phyloP scores from a whole-genome alignment of 169 alveolate species.

The Plasmodium falciparum region DNA sequence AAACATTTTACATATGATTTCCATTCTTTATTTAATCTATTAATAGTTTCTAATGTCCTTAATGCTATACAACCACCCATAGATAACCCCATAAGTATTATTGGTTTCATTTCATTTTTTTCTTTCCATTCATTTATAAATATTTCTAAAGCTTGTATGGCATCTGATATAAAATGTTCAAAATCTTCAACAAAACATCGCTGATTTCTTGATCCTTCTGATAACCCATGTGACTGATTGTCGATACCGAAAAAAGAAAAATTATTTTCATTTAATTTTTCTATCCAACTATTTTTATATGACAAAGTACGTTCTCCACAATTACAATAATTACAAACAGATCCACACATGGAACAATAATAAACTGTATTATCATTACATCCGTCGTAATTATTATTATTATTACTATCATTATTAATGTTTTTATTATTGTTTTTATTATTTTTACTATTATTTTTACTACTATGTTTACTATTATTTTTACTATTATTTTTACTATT shows the following conservation, averaged over 20 bases:
- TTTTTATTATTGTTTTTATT: not conserved
- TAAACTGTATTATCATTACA: constrained; percentile 22
- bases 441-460: not conserved
- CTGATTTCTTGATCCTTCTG: constrained; percentile 77
- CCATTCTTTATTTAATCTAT: constrained; percentile 54
- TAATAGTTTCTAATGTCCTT: constrained; percentile 35
- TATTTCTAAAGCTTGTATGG: constrained; percentile 80
- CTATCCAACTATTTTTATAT: constrained; percentile 82
- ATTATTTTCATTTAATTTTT: constrained; percentile 77
- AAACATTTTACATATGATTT: constrained; percentile 32
- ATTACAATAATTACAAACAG: constrained; percentile 40
- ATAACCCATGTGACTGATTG: constrained; percentile 83
- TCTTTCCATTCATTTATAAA: constrained; percentile 72
- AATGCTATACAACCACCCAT: constrained; percentile 74
- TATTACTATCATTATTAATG: not conserved
- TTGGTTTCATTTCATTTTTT: constrained; percentile 49
- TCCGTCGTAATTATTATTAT: not conserved
- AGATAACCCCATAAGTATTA: constrained; percentile 57
- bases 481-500: not conserved
- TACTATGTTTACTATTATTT: not conserved
- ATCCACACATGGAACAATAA: constrained; percentile 67
- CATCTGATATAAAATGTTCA: constrained; percentile 77
- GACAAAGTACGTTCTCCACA: constrained; percentile 71
- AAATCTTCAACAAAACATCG: constrained; percentile 77
- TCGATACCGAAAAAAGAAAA: constrained; percentile 81